Evolutionary conservation across 1,284 basidiomycete genomes (phyloP).

Genomic region (Leccinum solheimii): DNA sequence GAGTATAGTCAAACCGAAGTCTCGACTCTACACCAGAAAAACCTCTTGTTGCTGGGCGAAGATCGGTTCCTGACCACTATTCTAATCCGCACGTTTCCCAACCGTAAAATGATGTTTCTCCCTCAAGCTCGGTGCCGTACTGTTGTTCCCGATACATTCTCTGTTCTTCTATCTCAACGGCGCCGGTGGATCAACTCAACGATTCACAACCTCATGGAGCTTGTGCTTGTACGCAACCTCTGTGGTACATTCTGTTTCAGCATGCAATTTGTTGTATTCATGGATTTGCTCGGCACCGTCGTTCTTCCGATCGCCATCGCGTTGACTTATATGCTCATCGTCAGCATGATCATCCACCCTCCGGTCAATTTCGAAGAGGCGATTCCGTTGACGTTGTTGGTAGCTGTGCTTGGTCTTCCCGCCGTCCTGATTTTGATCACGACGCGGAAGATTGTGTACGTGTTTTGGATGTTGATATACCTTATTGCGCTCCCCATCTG

Average conservation of each 20-base stretch:
- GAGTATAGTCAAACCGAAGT: slow-evolving; percentile 97
- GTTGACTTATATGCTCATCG: slow-evolving; percentile 88
- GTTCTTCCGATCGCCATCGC: slow-evolving; percentile 94
- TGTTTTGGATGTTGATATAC: slow-evolving; percentile 98
- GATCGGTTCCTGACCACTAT: slow-evolving; percentile 98
- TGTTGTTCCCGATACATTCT: slow-evolving; percentile 95
- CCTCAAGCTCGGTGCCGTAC: slow-evolving; percentile 96
- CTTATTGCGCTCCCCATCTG: slow-evolving; percentile 89
- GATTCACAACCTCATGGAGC: slow-evolving; percentile 99
- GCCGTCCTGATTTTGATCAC: slow-evolving; percentile 92
- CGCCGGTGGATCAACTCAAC: slow-evolving; percentile 99
- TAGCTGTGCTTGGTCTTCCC: slow-evolving; percentile 91
- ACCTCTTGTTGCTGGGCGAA: slow-evolving; percentile 93
- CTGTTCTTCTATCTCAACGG: slow-evolving; percentile 91
- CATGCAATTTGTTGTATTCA: slow-evolving; percentile 98
- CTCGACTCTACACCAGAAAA: slow-evolving; percentile 96
- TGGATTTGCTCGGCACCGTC: slow-evolving; percentile 96
- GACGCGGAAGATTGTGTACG: slow-evolving; percentile 92
- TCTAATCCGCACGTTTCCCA: slow-evolving; percentile 94
- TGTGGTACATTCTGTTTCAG: slow-evolving; percentile 97
- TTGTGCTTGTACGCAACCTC: slow-evolving; percentile 93
- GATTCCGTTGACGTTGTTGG: slow-evolving; percentile 90
- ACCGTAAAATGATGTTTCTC: slow-evolving; percentile 99
- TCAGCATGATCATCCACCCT: slow-evolving; percentile 79
- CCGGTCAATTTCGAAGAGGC: slow-evolving; percentile 88